These are phyloP conservation scores for Arthonia radiata DNA, from an alignment of 495 filamentous ascomycete genomes.

Conservation along the genomic window DNA sequence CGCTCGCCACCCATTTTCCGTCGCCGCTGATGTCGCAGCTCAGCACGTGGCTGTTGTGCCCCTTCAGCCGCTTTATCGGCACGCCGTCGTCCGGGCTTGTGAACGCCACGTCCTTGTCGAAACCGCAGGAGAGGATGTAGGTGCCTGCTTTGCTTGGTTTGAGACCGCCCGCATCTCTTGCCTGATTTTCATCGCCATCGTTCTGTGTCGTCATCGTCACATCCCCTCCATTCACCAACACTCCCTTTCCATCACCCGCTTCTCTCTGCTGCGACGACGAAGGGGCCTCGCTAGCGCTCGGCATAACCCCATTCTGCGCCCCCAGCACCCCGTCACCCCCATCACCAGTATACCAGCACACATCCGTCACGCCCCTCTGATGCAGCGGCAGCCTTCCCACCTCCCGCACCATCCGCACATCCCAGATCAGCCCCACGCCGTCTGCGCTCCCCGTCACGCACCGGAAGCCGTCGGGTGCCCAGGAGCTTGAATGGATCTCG, in stretches of 20 bases:
- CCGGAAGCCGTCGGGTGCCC: constrained; percentile 73
- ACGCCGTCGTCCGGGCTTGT: constrained; percentile 95
- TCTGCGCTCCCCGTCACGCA: constrained; percentile 78
- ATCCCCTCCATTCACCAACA: constrained; percentile 34
- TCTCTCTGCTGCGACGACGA: too few relatives aligned
- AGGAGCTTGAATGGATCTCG: constrained; percentile 78
- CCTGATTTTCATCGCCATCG: constrained; percentile 5
- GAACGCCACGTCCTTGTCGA: constrained; percentile 87
- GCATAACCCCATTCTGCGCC: too few relatives aligned
- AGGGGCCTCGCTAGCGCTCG: too few relatives aligned
- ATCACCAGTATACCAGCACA: constrained; percentile 93
- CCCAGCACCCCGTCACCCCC: too few relatives aligned
- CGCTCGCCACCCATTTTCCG: constrained; percentile 75
- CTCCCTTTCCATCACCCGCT: constrained; percentile 35
- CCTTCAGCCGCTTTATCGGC: constrained; percentile 61
- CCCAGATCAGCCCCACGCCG: constrained; percentile 95
- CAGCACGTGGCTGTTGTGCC: constrained; percentile 75
- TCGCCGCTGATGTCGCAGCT: constrained; percentile 70
- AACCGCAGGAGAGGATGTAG: constrained; percentile 73
- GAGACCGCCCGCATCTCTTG: constrained; percentile 1
- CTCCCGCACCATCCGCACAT: constrained; percentile 65
- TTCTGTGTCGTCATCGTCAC: constrained; percentile 8
- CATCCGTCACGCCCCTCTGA: constrained; percentile 69
- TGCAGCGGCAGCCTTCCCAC: constrained; percentile 75
- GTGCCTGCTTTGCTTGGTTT: constrained; percentile 48